Base-by-base conservation (phyloP, 441 rosid genomes). In the Brassica hybrid region DNA sequence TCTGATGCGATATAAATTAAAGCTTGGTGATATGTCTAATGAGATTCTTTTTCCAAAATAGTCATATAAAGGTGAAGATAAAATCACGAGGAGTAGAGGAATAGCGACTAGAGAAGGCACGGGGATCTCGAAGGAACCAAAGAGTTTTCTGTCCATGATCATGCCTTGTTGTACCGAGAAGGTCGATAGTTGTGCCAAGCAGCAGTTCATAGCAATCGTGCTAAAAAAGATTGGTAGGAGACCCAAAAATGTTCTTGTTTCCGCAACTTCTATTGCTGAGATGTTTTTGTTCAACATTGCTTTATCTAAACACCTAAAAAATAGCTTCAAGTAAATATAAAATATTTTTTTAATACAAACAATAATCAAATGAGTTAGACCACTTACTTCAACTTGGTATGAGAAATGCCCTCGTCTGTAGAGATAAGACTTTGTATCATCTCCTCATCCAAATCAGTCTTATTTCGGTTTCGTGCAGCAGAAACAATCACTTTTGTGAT, bases 201-300 rank as follows among this genome's bases (percentile, higher is more conserved):
- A 88, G 13, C 89, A 84, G 72, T 71, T 88, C 91, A 83, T 85
- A 82, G 80, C 65, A 75, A 89, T 84, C 1, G 88, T 86, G 85
- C 88, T 80, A 1, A 50, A 82, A 21, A 86, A 86, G 25, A 88
- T 88, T 14, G 88, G 87, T 50, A 86, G 75, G 23, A 89, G 84
- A 54, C 86, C 83, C 1, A 84, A 16, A 76, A 88, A 82, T 11
- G 79, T 76, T 79, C 69, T 83, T 74, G 88, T 78, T 83, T 89
- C 85, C 23, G 84, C 81, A 6, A 89, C 86, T 34, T 84, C 80
- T 19, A 32, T 48, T 27, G 59, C 61, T 21, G 75, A 75, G 13
- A 83, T 52, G 14, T n/a, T 80, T 69, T 61, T 83, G 16, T 83
- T 80, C 19, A 59, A 14, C n/a, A 77, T 60, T 66, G 90, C 90